Percentiles rank a stretch among this genome's conserved stretches.
Evolutionary conservation across 805 yeast genomes (phyloP).

Genomic region (Pichia nakasei): DNA sequence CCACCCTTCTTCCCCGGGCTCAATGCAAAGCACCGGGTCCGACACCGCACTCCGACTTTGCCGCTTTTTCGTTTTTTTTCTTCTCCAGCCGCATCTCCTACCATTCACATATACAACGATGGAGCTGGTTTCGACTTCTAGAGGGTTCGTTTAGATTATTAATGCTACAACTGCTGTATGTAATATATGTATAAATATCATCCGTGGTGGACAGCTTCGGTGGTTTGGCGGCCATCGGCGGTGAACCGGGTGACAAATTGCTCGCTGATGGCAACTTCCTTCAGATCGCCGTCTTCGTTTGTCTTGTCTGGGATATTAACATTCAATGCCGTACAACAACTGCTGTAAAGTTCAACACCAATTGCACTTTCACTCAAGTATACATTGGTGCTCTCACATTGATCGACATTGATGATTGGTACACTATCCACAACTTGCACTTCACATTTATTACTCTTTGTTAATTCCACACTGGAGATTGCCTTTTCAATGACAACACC

Average conservation of each 20-base stretch:
- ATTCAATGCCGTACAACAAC: conserved; percentile 79
- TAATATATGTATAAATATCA: no score
- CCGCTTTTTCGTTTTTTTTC: no score
- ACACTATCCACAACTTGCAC: conserved; percentile 75
- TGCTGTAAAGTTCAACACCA: conserved; percentile 69
- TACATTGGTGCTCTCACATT: conserved; percentile 76
- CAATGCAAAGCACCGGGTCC: background rate
- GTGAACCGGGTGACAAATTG: conserved; percentile 69
- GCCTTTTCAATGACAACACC: conserved; percentile 79
- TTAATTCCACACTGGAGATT: conserved; percentile 81
- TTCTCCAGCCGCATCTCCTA: no score
- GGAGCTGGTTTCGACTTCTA: no score
- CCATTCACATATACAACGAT: no score
- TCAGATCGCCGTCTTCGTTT: conserved; percentile 55
- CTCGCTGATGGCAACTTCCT: conserved; percentile 83
- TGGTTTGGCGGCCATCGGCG: conserved; percentile 48
- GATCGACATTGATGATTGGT: conserved; percentile 82
- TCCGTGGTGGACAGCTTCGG: conserved; percentile 77
- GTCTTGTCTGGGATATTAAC: conserved; percentile 61
- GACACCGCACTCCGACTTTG: conserved; percentile 1
- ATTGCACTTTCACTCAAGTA: conserved; percentile 29
- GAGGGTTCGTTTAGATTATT: no score
- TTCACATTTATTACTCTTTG: conserved; percentile 74
- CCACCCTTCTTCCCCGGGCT: background rate
- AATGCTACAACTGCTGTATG: no score